These are phyloP conservation scores for Ustilago shanxiensis DNA, from an alignment of 1,284 basidiomycete species.

Conservation along the genomic window DNA sequence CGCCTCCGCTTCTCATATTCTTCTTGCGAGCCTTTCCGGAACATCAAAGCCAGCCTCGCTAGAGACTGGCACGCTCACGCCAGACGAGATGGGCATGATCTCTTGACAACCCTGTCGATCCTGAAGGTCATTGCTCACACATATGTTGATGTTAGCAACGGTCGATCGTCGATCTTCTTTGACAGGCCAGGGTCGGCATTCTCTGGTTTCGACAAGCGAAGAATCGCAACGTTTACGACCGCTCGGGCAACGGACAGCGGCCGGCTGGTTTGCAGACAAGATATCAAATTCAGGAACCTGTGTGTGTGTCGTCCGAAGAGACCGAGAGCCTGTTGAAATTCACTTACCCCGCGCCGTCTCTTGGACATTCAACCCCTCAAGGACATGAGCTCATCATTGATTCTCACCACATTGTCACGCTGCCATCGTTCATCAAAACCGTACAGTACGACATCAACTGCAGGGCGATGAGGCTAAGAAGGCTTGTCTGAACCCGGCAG, in stretches of 20 bases:
- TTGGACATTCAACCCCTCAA: too few species aligned
- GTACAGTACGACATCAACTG: neutral
- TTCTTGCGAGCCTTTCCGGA: constrained; percentile 12
- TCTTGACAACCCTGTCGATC: constrained; percentile 9
- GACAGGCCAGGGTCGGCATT: constrained; percentile 17
- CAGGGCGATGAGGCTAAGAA: too few species aligned
- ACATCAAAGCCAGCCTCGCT: constrained; percentile 5
- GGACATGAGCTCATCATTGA: too few species aligned
- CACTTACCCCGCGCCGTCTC: neutral
- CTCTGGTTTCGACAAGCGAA: neutral
- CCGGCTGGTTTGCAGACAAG: neutral
- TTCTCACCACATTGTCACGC: neutral
- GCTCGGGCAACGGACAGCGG: neutral
- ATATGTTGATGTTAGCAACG: neutral
- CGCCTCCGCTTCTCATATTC: neutral
- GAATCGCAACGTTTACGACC: neutral
- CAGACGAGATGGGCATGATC: constrained; percentile 4
- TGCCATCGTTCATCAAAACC: neutral
- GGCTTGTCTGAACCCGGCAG: too few species aligned
- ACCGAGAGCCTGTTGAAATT: too few species aligned
- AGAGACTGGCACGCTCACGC: constrained; percentile 1
- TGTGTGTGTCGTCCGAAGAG: neutral
- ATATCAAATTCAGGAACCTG: neutral
- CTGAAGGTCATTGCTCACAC: neutral
- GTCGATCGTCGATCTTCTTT: constrained; percentile 11